These are phyloP conservation scores for Apocynum venetum DNA, from an alignment of 257 asterid genomes.

Conservation along the genomic window DNA sequence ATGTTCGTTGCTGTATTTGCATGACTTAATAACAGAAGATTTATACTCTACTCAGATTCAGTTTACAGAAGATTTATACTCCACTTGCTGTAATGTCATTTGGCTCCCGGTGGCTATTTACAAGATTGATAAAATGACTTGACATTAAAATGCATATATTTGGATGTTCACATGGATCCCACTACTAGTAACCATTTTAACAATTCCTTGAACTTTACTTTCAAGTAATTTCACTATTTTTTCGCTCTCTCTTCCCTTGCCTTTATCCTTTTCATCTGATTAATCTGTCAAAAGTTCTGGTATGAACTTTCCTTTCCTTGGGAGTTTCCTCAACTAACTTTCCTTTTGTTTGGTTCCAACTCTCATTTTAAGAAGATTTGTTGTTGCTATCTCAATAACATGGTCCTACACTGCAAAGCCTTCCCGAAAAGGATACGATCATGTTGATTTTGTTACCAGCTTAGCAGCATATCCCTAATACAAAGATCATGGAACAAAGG, in stretches of 20 bases:
- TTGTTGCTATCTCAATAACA: slow-evolving; percentile 3
- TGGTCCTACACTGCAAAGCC: slow-evolving; percentile 4
- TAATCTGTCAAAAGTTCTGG: not conserved
- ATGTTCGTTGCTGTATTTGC: not conserved
- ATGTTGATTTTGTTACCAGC: not conserved
- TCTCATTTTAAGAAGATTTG: not conserved
- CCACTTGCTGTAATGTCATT: not conserved
- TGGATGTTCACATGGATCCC: not conserved
- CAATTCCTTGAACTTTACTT: not conserved
- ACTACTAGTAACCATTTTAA: not conserved
- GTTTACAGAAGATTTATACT: not conserved
- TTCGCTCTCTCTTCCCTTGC: not conserved
- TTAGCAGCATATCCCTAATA: slow-evolving; percentile 6
- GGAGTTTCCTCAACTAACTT: not conserved
- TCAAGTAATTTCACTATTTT: not conserved
- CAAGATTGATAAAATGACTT: not conserved
- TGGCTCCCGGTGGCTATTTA: not conserved
- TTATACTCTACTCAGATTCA: not conserved
- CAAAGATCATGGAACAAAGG: slow-evolving; percentile 8
- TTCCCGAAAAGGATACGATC: slow-evolving; percentile 3
- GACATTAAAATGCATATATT: not conserved
- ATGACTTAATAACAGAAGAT: not conserved
- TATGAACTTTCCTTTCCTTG: not conserved
- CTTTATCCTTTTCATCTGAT: not conserved
- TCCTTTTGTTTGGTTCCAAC: not conserved